Evolutionary conservation across 78 protist species (phyloP), one percentile per base, ranked within the genome.

Genomic region (Mantamonas sphyraenae): DNA sequence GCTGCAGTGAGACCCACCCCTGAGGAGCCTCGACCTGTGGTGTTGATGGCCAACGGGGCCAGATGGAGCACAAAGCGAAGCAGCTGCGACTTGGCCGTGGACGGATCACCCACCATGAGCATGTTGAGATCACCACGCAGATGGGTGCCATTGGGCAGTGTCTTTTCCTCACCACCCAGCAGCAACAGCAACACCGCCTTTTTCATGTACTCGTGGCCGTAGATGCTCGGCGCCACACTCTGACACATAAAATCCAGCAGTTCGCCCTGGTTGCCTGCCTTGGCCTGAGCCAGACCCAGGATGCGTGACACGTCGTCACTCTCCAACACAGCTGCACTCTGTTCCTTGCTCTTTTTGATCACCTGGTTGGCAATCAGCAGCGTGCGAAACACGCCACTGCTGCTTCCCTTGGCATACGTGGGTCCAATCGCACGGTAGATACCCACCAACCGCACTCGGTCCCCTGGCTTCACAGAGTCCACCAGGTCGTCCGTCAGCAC

Each of bases 1-100:
- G 99, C 98, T 2, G 99, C 99, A 0, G 99, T 98, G 47, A 98
- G 72, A 76, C 99, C 99, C 43, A 97, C 99, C 16, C 99, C 99
- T 0, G 97, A 79, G 0, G 98, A 84, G n/a, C 99, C 99, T 28
- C 95, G 79, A 24, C 99, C 99, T 2, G 98, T 96, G 16, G 99
- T 98, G 42, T 82, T 77, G 64, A 98, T 86, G 5, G 99, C 94
- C 26, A 93, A 72, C 30, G 99, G 98, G 0, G 99, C 99, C 17
- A 79, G 66, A 68, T 86, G 75, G 53, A 93, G 45, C 34, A 90
- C 87, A 28, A 90, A 94, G 22, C 98, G 90, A 1, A 95, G 88
- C 9, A 96, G 45, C 83, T 98, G 99, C 14, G 98, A 93, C 82
- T 98, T 98, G 60, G 99, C 99, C 0, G 97, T 93, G 0, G 98